Percentiles rank a stretch among this genome's conserved stretches.
Conservation (phyloP, 148 eudicot species). For the Chenopodium album region DNA sequence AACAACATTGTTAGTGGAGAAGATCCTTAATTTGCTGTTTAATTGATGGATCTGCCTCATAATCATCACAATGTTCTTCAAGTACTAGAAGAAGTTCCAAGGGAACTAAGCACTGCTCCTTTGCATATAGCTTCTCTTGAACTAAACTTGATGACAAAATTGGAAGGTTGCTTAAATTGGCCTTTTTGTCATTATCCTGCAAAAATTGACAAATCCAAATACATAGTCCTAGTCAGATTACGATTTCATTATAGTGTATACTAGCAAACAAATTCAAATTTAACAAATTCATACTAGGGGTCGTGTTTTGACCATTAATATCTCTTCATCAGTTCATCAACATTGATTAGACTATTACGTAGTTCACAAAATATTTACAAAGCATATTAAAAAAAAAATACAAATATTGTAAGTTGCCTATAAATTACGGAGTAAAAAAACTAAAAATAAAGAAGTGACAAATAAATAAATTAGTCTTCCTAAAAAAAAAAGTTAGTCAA, state of each 20-base stretch:
- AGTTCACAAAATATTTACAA: too few species aligned
- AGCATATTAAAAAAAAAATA: too few species aligned
- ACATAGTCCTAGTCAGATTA: background rate
- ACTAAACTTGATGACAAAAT: constrained; percentile 44
- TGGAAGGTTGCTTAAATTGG: constrained; percentile 32
- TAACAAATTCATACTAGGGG: too few species aligned
- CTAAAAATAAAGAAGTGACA: too few species aligned
- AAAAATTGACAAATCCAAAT: constrained; percentile 7
- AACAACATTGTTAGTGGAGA: background rate
- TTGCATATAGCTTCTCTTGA: constrained; percentile 71
- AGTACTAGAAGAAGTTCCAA: constrained; percentile 22
- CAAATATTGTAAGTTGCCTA: too few species aligned
- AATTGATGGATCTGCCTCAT: constrained; percentile 8
- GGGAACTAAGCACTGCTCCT: constrained; percentile 61
- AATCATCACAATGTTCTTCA: constrained; percentile 23
- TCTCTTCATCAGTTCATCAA: too few species aligned
- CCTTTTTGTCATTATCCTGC: constrained; percentile 17
- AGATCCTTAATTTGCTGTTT: constrained; percentile 4
- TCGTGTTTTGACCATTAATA: too few species aligned
- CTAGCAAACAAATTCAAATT: too few species aligned
- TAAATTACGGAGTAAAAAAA: too few species aligned
- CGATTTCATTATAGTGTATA: too few species aligned
- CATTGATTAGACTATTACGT: too few species aligned
- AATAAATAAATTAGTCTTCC: too few species aligned
- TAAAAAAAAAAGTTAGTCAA: background rate